phyloP scores from a whole-genome alignment of 176 grass and related monocot species.

The Areca catechu region DNA sequence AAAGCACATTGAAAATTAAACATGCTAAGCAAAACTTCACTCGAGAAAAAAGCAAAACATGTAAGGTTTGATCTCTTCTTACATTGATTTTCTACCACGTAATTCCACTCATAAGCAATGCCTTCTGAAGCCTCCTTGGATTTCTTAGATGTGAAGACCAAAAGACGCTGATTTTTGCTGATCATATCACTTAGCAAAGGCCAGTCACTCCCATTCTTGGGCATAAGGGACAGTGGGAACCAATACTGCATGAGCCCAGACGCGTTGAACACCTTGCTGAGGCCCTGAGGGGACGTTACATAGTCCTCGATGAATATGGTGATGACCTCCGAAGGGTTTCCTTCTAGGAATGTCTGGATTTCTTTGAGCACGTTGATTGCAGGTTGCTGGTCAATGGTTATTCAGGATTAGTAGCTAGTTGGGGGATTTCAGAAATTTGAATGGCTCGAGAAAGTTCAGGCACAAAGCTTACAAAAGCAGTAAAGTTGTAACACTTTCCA shows the following conservation, averaged over 20 bases:
- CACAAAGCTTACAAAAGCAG: constrained; percentile 47
- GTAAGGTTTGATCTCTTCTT: background rate
- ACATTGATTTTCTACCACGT: constrained; percentile 76
- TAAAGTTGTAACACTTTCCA: constrained; percentile 43
- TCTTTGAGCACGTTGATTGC: constrained; percentile 47
- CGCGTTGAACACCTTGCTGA: constrained; percentile 31
- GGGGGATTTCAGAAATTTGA: background rate
- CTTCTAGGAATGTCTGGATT: constrained; percentile 46
- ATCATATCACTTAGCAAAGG: constrained; percentile 70
- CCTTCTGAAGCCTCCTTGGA: constrained; percentile 45
- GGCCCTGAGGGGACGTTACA: constrained; percentile 15
- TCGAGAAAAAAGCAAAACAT: background rate
- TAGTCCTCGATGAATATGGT: constrained; percentile 89
- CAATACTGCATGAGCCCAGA: constrained; percentile 44
- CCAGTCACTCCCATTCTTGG: constrained; percentile 42
- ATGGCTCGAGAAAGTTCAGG: constrained; percentile 8
- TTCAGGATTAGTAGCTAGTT: background rate
- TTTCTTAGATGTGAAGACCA: constrained; percentile 71
- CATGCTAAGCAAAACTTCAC: background rate
- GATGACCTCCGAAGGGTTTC: constrained; percentile 50
- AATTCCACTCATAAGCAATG: constrained; percentile 48
- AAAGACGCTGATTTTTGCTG: constrained; percentile 32
- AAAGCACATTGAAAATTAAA: background rate
- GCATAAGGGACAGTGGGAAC: constrained; percentile 49
- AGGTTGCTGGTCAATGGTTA: constrained; percentile 30